These are phyloP conservation scores for Gymnopilus dilepis DNA, from an alignment of 768 basidiomycete genomes.

Conservation along the genomic window DNA sequence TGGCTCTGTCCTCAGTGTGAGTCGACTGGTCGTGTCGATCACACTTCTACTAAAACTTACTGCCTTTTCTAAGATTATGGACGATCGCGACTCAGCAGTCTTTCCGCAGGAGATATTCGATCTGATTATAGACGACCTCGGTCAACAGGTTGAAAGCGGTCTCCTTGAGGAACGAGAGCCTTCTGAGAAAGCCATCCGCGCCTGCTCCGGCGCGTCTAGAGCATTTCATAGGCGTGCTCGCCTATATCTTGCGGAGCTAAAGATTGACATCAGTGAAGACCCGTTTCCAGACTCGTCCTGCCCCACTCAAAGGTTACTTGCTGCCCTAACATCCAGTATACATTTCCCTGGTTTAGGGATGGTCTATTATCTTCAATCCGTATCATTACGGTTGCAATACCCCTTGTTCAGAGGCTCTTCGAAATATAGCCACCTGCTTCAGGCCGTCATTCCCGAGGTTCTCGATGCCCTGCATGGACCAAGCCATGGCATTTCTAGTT, in stretches of 20 bases:
- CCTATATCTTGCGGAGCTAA: background rate
- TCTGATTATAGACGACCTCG: background rate
- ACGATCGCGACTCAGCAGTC: too few species aligned
- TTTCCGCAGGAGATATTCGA: too few species aligned
- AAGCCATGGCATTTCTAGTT: background rate
- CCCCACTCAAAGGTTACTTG: background rate
- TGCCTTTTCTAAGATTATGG: too few species aligned
- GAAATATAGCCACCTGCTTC: background rate
- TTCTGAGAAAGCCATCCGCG: background rate
- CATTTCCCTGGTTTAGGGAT: slow-evolving; percentile 12
- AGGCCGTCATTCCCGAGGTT: background rate
- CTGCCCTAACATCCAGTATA: background rate
- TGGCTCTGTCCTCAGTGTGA: too few species aligned
- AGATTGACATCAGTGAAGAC: too few species aligned
- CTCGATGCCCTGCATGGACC: slow-evolving; percentile 9
- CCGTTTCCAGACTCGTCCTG: too few species aligned
- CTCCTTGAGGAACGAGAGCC: too few species aligned
- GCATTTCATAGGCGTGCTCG: background rate
- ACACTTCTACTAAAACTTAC: too few species aligned
- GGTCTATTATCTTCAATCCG: slow-evolving; percentile 8
- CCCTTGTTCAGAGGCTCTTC: background rate
- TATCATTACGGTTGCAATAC: background rate
- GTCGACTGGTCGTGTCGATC: too few species aligned
- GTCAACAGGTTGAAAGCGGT: background rate
- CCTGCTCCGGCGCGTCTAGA: background rate